Conservation (phyloP, 768 basidiomycete genomes). For the Filobasidium floriforme region DNA sequence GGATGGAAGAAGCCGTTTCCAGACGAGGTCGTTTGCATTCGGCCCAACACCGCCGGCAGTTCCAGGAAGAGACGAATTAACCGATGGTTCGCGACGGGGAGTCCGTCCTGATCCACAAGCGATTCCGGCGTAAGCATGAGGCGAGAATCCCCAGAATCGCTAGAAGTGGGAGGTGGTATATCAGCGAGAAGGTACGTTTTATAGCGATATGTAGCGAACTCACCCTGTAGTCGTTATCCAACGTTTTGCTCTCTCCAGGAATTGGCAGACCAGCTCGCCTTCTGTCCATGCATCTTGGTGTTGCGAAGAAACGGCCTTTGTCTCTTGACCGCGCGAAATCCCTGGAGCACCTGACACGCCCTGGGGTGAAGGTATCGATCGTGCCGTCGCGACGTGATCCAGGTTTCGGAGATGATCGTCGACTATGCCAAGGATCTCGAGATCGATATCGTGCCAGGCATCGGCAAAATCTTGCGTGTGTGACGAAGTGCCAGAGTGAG, state of each 20-base stretch:
- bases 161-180: background rate
- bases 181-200: background rate
- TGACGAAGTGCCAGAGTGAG: conserved; percentile 24
- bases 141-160: background rate
- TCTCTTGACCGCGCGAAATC: conserved; percentile 13
- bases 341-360: conserved; percentile 12
- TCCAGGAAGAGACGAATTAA: conserved; percentile 27
- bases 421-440: conserved; percentile 37
- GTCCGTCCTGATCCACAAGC: background rate
- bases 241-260: conserved; percentile 29
- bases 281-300: conserved; percentile 35
- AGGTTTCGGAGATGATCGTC: conserved; percentile 35
- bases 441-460: conserved; percentile 38
- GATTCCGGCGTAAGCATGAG: background rate
- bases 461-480: conserved; percentile 16
- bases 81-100: conserved; percentile 1
- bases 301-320: conserved; percentile 20
- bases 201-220: conserved; percentile 17
- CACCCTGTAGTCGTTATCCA: conserved; percentile 25
- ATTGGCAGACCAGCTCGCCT: conserved; percentile 31
- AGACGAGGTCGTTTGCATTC: conserved; percentile 28
- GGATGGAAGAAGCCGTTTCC: conserved; percentile 33
- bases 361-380: conserved; percentile 1
- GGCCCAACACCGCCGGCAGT: conserved; percentile 32
- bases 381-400: conserved; percentile 14